These are phyloP conservation scores for Wickerhamomyces queroliae DNA, from an alignment of 805 yeast genomes.

Conservation along the genomic window DNA sequence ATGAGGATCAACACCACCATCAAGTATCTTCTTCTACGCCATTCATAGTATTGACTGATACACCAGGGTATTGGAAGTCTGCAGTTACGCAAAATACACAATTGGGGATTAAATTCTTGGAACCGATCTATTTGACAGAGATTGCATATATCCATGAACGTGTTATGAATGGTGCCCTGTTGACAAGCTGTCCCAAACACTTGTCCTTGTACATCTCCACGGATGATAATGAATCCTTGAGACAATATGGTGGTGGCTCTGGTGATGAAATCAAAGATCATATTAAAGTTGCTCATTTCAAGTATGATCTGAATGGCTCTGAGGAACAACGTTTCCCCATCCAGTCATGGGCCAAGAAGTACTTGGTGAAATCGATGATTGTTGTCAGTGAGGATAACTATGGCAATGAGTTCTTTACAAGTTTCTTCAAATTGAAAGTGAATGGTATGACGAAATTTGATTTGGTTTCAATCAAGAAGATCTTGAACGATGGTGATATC, in stretches of 20 bases:
- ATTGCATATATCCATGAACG: constrained; percentile 31
- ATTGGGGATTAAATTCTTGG: constrained; percentile 31
- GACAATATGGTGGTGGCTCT: constrained; percentile 1
- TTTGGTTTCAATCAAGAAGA: constrained; percentile 12
- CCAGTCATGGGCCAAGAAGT: constrained; percentile 26
- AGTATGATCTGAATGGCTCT: constrained; percentile 19
- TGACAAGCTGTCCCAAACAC: constrained; percentile 33
- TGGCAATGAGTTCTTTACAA: constrained; percentile 30
- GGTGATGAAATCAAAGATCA: constrained; percentile 3
- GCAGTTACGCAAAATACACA: constrained; percentile 5
- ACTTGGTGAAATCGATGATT: constrained; percentile 26
- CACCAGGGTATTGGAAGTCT: constrained; percentile 21
- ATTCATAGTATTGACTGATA: constrained; percentile 15
- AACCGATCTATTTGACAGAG: constrained; percentile 32
- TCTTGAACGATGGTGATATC: constrained; percentile 12
- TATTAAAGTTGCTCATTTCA: constrained; percentile 23
- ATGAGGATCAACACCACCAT: not conserved
- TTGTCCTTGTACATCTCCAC: constrained; percentile 26
- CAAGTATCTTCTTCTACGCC: constrained; percentile 12
- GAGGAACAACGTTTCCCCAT: constrained; percentile 24
- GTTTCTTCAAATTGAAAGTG: constrained; percentile 31
- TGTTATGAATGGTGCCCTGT: constrained; percentile 28
- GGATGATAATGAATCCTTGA: constrained; percentile 3
- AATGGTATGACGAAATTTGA: constrained; percentile 37
- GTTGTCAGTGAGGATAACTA: constrained; percentile 27